A percentile compares a stretch with the other conserved stretches of the same genome.
Evolutionary conservation across 306 rosid species (phyloP).

Genomic region (Oxytropis ochrocephala): DNA sequence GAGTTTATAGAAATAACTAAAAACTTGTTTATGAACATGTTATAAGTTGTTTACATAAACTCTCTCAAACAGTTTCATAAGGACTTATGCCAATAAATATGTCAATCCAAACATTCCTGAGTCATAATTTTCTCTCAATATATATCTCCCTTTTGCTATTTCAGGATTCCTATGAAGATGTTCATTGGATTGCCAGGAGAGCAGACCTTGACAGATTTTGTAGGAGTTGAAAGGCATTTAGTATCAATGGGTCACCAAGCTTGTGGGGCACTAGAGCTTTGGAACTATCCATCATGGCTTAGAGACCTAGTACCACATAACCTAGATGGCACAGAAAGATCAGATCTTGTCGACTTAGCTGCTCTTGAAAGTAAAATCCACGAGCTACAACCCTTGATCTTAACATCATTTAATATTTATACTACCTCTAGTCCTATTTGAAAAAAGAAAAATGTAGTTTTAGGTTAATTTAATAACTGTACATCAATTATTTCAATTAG

Average conservation of each 20-base stretch:
- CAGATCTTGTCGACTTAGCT: slow-evolving; percentile 45
- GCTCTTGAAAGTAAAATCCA: slow-evolving; percentile 47
- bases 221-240: slow-evolving; percentile 38
- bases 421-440: too few species aligned
- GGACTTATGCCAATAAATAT: too few species aligned
- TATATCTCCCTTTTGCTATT: not conserved
- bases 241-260: slow-evolving; percentile 79
- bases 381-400: not conserved
- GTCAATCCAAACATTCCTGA: too few species aligned
- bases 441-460: too few species aligned
- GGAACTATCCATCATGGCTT: slow-evolving; percentile 45
- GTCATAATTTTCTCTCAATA: too few species aligned
- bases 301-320: slow-evolving; percentile 48
- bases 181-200: slow-evolving; percentile 45
- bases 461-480: too few species aligned
- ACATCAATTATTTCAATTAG: too few species aligned
- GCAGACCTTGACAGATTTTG: slow-evolving; percentile 15
- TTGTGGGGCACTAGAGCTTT: slow-evolving; percentile 48
- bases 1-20: too few species aligned
- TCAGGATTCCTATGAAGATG: slow-evolving; percentile 38
- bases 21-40: too few species aligned
- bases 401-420: not conserved
- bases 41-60: too few species aligned
- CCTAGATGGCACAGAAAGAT: slow-evolving; percentile 40
- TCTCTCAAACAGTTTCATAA: too few species aligned